phyloP scores from a whole-genome alignment of 345 rosid genomes.

The Eucalyptus cloeziana region DNA sequence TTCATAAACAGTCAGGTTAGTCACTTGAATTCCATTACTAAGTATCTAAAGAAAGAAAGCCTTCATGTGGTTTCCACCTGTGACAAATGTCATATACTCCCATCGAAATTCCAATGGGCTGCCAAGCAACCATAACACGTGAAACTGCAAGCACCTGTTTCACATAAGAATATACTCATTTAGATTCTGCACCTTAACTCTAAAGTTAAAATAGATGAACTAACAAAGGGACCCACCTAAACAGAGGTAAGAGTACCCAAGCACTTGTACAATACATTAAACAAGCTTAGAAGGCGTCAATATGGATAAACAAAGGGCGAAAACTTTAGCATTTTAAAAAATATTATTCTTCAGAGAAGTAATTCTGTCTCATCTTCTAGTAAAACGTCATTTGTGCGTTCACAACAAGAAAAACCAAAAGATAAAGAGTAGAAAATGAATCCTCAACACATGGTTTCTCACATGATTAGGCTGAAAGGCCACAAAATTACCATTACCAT shows the following conservation, averaged over 20 bases:
- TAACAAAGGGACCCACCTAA: neutral
- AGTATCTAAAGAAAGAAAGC: neutral
- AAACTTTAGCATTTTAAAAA: neutral
- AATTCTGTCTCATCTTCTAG: neutral
- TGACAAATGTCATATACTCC: conserved; percentile 95
- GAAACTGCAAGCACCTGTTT: conserved; percentile 84
- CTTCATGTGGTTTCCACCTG: conserved; percentile 26
- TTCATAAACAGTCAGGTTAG: neutral
- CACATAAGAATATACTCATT: neutral
- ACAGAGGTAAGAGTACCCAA: neutral
- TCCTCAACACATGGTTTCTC: neutral
- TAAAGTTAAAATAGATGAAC: neutral
- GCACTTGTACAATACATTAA: neutral
- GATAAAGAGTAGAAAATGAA: neutral
- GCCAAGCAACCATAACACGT: conserved; percentile 95
- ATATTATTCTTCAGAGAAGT: neutral
- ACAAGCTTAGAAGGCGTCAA: neutral
- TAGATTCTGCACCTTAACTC: neutral
- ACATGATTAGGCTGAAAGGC: neutral
- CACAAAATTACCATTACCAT: neutral
- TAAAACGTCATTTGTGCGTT: neutral
- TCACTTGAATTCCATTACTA: neutral
- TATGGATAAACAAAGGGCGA: neutral
- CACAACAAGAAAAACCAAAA: neutral
- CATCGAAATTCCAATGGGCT: conserved; percentile 90